phyloP scores from a whole-genome alignment of 352 stramenopile genomes.

The Albugo laibachii region DNA sequence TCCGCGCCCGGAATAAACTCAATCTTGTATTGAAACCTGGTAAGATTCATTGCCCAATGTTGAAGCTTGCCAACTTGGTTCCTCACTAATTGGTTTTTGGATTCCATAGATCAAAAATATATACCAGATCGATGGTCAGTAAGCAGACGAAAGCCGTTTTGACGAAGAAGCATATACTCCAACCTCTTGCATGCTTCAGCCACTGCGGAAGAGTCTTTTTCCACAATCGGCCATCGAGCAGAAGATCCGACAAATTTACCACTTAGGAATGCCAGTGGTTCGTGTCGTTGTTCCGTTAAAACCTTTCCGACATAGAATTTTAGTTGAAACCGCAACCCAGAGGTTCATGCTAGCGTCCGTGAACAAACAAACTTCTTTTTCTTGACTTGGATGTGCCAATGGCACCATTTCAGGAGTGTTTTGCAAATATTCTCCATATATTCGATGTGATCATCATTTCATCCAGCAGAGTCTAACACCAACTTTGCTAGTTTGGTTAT shows the following conservation, averaged over 20 bases:
- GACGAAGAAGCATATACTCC: no score
- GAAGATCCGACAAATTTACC: conserved; percentile 2
- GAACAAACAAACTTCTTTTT: conserved; percentile 10
- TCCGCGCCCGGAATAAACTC: conserved; percentile 8
- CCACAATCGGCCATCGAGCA: conserved; percentile 6
- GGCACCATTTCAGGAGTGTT: conserved; percentile 4
- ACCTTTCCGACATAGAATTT: conserved; percentile 1
- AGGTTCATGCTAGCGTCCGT: conserved; percentile 9
- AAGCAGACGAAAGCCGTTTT: conserved; percentile 10
- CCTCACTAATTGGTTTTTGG: neutral
- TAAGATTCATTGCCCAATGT: conserved; percentile 8
- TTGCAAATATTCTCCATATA: conserved; percentile 1
- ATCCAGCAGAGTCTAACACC: conserved; percentile 1
- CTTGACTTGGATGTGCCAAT: conserved; percentile 5
- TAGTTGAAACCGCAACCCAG: conserved; percentile 7
- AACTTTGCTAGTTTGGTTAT: conserved; percentile 8
- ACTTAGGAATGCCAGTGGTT: conserved; percentile 11
- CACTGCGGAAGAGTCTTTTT: conserved; percentile 12
- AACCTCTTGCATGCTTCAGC: conserved; percentile 11
- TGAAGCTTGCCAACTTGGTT: conserved; percentile 15
- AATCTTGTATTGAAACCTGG: conserved; percentile 10
- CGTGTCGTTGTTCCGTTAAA: conserved; percentile 6
- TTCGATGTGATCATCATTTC: conserved; percentile 1
- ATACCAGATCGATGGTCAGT: conserved; percentile 10
- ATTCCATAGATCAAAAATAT: conserved; percentile 9